Conservation (phyloP, 75 land plant genomes). For the Larix kaempferi region DNA sequence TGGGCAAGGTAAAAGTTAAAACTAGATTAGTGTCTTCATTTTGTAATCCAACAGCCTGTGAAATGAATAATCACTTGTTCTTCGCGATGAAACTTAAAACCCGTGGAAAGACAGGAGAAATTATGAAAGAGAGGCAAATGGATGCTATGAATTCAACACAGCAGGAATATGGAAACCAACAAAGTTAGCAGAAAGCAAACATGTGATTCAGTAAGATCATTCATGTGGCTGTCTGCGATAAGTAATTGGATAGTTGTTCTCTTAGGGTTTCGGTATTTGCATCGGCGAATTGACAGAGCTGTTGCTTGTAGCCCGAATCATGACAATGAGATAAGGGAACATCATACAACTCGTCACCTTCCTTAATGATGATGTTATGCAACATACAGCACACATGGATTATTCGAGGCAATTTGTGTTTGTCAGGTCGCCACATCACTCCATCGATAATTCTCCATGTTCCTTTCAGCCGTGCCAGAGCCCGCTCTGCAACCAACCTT, state of each 20-base stretch:
- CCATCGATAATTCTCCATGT: constrained; percentile 83
- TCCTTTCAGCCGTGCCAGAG: constrained; percentile 72
- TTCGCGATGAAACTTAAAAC: no score
- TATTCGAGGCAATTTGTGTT: constrained; percentile 76
- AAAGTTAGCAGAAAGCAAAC: no score
- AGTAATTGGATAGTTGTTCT: constrained; percentile 32
- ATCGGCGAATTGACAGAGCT: constrained; percentile 36
- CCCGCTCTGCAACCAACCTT: constrained; percentile 40
- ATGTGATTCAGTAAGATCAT: not conserved
- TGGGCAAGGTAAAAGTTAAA: no score
- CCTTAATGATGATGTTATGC: constrained; percentile 84
- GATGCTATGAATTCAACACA: no score
- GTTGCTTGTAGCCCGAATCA: constrained; percentile 64
- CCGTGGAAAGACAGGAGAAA: no score
- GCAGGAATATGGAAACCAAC: no score
- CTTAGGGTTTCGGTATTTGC: constrained; percentile 25
- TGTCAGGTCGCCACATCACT: constrained; percentile 94
- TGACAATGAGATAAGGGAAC: constrained; percentile 65
- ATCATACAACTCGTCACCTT: constrained; percentile 62
- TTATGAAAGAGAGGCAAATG: no score
- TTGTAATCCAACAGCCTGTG: no score
- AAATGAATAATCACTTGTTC: no score
- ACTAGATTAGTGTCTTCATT: no score
- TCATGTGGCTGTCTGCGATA: constrained; percentile 8
- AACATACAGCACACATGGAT: constrained; percentile 82